Evolutionary conservation across 2,329 filamentous ascomycete species (phyloP), one percentile per base, ranked within the genome.

Genomic region (Aspergillus sp.): DNA sequence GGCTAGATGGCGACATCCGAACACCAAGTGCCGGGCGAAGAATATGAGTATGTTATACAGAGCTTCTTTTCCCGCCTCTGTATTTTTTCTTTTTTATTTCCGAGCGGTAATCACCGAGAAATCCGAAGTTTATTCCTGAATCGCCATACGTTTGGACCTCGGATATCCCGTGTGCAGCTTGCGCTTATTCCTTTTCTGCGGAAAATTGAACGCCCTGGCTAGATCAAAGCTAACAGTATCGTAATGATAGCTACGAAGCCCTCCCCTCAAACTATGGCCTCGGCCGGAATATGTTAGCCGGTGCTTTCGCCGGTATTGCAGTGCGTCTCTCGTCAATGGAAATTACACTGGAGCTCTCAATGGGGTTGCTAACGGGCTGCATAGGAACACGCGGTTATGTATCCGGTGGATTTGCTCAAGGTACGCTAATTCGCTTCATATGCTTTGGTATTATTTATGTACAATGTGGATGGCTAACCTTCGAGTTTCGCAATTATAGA

Each of bases 311-410:
- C 59, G 95, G 95, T 68, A 96, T 97, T 78, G 91, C 93, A 70
- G 91, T 96, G 87, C 68, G 88, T 73, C 34, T 41, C 45, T 41
- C 51, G 19, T 33, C n/a, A 30, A 20, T 34, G 54, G 42, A 45
- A 45, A 44, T 27, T 57, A 53, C 42, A 49, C 30, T 50, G 37
- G 33, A 42, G 27, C 33, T 50, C 40, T 57, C 12, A 11, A 19
- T 48, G 22, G 37, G 30, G 8, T 54, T 56, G 27, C 63, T 67
- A 60, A 67, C 59, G 52, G 65, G 61, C 61, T 49, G 51, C 52
- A 64, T 66, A 97, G 93, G 93, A 98, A 80, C 93, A 98, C 77
- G 96, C 93, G 59, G 93, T 96, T 70, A 98, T 99, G 95, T 99
- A 99, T 74, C 95, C 95, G 19, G 90, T 99, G 72, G 95, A 99